phyloP scores from a whole-genome alignment of 164 flowering plant species.

The Magnolia changhungtana region DNA sequence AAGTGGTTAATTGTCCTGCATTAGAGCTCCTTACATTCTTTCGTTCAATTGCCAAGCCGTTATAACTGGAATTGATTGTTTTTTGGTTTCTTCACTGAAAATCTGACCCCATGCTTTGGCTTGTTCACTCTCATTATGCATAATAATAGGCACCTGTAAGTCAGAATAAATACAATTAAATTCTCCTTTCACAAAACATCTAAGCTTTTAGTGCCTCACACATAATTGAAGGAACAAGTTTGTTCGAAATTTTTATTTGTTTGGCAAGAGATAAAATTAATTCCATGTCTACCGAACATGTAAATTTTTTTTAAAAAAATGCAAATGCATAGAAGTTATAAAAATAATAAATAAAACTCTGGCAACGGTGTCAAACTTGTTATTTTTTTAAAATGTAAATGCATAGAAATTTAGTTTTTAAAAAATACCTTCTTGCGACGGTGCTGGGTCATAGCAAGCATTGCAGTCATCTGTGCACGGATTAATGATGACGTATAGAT shows the following conservation, averaged over 20 bases:
- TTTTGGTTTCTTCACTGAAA: slow-evolving; percentile 80
- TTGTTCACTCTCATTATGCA: slow-evolving; percentile 81
- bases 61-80: slow-evolving; percentile 89
- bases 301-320: no score
- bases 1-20: no score
- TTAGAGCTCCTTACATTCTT: slow-evolving; percentile 60
- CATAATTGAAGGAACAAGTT: not conserved
- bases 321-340: no score
- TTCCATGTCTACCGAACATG: no score
- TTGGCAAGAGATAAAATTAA: no score
- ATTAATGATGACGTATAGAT: slow-evolving; percentile 86
- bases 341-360: no score
- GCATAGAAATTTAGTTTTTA: not conserved
- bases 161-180: not conserved
- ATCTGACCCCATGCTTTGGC: slow-evolving; percentile 86
- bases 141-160: slow-evolving; percentile 78
- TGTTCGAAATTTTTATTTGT: not conserved
- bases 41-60: slow-evolving; percentile 96
- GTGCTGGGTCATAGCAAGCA: slow-evolving; percentile 96
- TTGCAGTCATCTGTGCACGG: slow-evolving; percentile 99
- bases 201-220: not conserved
- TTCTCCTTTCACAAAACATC: not conserved
- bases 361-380: not conserved
- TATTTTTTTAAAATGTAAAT: no score
- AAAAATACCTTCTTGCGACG: slow-evolving; percentile 79